Conservation (phyloP, 192 early-diverging fungal genomes). For the Coemansia sp. region DNA sequence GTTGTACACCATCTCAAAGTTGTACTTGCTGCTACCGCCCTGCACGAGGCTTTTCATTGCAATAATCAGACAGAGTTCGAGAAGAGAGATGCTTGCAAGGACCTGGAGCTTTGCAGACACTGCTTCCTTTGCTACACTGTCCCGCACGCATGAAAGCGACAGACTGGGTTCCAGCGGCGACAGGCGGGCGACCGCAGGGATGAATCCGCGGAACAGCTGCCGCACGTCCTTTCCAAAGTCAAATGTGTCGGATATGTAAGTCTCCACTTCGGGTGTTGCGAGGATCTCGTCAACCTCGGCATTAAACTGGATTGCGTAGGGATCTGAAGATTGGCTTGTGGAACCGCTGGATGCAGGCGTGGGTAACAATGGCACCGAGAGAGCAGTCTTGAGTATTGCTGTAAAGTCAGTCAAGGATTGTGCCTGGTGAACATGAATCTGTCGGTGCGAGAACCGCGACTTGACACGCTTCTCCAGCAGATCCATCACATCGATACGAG, state of each 20-base stretch:
- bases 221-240: constrained; percentile 44
- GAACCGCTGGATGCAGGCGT: neutral
- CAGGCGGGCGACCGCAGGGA: constrained; percentile 15
- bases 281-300: constrained; percentile 27
- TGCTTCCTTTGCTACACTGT: constrained; percentile 18
- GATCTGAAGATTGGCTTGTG: neutral
- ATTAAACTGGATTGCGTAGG: constrained; percentile 54
- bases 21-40: constrained; percentile 70
- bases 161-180: constrained; percentile 6
- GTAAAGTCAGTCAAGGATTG: constrained; percentile 60
- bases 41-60: constrained; percentile 72
- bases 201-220: constrained; percentile 30
- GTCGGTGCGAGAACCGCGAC: constrained; percentile 88
- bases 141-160: constrained; percentile 31
- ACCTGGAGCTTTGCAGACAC: constrained; percentile 38
- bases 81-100: constrained; percentile 63
- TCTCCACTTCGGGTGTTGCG: constrained; percentile 8
- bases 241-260: constrained; percentile 21
- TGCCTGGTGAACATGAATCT: constrained; percentile 69
- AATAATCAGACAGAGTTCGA: constrained; percentile 79
- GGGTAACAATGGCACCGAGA: constrained; percentile 27
- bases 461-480: constrained; percentile 93
- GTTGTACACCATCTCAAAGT: constrained; percentile 94
- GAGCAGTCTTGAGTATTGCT: constrained; percentile 56
- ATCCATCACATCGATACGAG: constrained; percentile 77